phyloP scores from a whole-genome alignment of 1,284 basidiomycete genomes.

The Fistulinella cinereoalba region DNA sequence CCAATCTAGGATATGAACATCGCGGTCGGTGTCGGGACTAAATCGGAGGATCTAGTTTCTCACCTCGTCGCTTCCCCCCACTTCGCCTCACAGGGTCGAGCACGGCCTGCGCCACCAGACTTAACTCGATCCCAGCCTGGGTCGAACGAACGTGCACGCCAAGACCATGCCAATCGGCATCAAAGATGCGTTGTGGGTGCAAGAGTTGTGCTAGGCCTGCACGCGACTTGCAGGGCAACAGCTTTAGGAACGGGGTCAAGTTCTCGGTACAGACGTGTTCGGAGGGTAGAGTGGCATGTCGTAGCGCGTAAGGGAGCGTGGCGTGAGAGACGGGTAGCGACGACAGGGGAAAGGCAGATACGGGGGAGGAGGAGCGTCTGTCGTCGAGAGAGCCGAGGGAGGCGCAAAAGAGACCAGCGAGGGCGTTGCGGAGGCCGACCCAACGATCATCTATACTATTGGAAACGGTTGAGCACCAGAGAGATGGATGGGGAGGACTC shows the following conservation, averaged over 20 bases:
- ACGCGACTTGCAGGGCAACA: constrained; percentile 89
- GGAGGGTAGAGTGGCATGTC: constrained; percentile 76
- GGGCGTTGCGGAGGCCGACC: constrained; percentile 81
- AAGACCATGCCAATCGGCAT: constrained; percentile 87
- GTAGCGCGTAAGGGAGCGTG: constrained; percentile 44
- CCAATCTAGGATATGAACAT: constrained; percentile 56
- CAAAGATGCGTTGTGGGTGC: constrained; percentile 84
- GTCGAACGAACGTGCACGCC: constrained; percentile 62
- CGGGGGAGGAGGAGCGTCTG: constrained; percentile 66
- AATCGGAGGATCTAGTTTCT: background rate
- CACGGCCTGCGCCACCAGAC: constrained; percentile 79
- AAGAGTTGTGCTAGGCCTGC: constrained; percentile 86
- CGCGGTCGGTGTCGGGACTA: background rate
- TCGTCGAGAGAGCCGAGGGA: constrained; percentile 79
- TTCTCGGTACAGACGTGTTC: constrained; percentile 96
- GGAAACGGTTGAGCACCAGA: background rate
- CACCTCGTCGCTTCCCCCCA: constrained; percentile 55
- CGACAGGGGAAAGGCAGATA: constrained; percentile 44
- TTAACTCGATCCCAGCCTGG: constrained; percentile 55
- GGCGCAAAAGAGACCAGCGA: constrained; percentile 93
- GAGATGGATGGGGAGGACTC: constrained; percentile 25
- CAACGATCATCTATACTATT: constrained; percentile 73
- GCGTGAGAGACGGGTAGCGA: constrained; percentile 3
- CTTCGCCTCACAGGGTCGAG: constrained; percentile 71
- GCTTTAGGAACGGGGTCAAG: constrained; percentile 91